Conservation (phyloP, 371 early-diverging fungal species). For the Cokeromyces recurvatus region DNA sequence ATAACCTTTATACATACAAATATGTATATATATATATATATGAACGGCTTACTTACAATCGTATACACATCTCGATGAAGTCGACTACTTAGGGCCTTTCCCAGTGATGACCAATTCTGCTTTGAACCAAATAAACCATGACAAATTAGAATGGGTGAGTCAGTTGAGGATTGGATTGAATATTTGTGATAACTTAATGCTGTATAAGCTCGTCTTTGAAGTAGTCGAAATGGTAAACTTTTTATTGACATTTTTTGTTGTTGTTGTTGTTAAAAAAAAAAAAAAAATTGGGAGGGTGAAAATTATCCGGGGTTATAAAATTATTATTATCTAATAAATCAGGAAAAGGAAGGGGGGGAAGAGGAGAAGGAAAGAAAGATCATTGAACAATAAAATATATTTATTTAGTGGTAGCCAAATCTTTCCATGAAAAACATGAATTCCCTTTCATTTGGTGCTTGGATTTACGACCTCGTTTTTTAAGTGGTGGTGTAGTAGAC, state of each 20-base stretch:
- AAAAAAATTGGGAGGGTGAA: too few relatives aligned
- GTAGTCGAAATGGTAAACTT: too few relatives aligned
- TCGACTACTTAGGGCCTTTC: slow-evolving; percentile 62
- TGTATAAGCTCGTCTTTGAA: too few relatives aligned
- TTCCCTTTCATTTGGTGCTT: slow-evolving; percentile 45
- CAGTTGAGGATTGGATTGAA: slow-evolving; percentile 6
- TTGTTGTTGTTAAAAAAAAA: not conserved
- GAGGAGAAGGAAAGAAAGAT: too few relatives aligned
- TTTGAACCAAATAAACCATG: slow-evolving; percentile 95
- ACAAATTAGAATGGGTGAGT: slow-evolving; percentile 59
- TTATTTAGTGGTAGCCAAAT: slow-evolving; percentile 8
- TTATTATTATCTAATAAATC: not conserved
- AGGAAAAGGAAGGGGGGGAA: too few relatives aligned
- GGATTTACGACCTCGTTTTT: slow-evolving; percentile 46
- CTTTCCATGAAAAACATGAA: slow-evolving; percentile 49
- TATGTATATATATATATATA: too few relatives aligned
- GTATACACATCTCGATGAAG: slow-evolving; percentile 62
- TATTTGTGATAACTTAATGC: slow-evolving; percentile 21
- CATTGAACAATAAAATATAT: too few relatives aligned
- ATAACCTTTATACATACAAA: too few relatives aligned
- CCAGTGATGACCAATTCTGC: slow-evolving; percentile 90
- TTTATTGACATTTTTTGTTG: too few relatives aligned
- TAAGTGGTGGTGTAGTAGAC: slow-evolving; percentile 34
- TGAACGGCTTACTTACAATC: slow-evolving; percentile 46
- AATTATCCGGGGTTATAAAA: not conserved